Conservation (phyloP, 2,329 filamentous ascomycete species). For the Drechslerella dactyloides region DNA sequence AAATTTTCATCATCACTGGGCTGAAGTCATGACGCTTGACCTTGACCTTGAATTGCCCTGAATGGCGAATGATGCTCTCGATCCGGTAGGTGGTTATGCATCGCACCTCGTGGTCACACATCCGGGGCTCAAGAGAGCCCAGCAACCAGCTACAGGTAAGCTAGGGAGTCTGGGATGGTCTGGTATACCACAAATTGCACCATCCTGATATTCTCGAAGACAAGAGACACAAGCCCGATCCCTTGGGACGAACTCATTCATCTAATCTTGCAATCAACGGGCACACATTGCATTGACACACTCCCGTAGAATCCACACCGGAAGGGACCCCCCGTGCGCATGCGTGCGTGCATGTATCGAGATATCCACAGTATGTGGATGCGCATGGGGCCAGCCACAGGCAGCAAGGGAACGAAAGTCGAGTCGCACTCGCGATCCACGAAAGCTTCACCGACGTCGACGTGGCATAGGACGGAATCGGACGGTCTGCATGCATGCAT, state of each 20-base stretch:
- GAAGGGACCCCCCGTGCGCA: not conserved
- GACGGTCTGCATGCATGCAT: too few species aligned
- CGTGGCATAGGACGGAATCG: too few species aligned
- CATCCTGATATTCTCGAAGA: too few species aligned
- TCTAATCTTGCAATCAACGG: too few species aligned
- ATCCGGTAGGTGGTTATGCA: not conserved
- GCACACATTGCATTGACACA: too few species aligned
- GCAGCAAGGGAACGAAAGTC: not conserved
- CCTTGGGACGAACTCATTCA: not conserved
- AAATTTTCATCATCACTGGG: not conserved
- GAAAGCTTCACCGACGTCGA: too few species aligned
- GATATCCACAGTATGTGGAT: not conserved
- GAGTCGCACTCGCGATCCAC: too few species aligned
- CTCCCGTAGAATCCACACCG: not conserved
- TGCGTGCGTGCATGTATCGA: not conserved
- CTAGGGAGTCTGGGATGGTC: not conserved
- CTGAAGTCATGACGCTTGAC: not conserved
- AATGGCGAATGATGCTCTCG: not conserved
- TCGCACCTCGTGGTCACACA: not conserved
- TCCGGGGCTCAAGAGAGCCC: not conserved
- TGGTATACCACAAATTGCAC: not conserved
- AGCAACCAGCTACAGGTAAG: not conserved
- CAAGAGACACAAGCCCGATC: not conserved
- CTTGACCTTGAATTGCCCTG: not conserved
- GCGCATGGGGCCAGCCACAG: not conserved